Evolutionary conservation across 768 basidiomycete genomes (phyloP), one percentile per base, ranked within the genome.

Genomic region (Tricholomella constricta): DNA sequence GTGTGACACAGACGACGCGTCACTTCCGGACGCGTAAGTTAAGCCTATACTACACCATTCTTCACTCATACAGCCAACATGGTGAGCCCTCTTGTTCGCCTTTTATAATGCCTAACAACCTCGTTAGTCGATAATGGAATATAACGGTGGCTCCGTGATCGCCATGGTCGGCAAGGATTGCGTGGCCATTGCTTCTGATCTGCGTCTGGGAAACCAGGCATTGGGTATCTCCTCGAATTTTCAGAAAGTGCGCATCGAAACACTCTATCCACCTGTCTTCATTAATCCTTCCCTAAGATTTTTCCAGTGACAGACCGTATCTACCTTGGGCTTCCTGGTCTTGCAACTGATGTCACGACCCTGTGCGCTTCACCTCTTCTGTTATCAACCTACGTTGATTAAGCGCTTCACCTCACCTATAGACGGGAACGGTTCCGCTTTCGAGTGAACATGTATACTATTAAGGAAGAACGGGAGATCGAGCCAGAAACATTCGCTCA

Each of bases 161-260:
- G 97, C 97, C 78, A 99, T 99, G 97, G 89, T 89, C 54, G 97
- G 97, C 58, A 98, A 98, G 75, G 89, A 94, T 62, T 99, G 97
- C 70, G 97, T 99, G 45, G 97, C 97, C 48, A 98, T 98, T 73
- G 97, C 96, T 23, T 93, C 89, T 48, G 97, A 99, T 75, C 67
- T 96, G 61, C 84, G 96, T 57, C 76, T 98, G 49, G 97, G 97
- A 54, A 90, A 88, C 59, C 88, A 94, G 68, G 83, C 90, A 6
- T 69, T 95, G 62, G 86, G 90, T 31, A 85, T 98, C 45, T 88
- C 95, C 6, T 83, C 86, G 44, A 90, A 98, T 74, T 98, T 96
- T 69, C 89, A 98, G 69, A 97, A 93, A 85, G 97, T 94, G 54
- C 35, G 74, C 58, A 11, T 35, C 11, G 5, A 10, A 12, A n/a